Evolutionary conservation across 495 filamentous ascomycete species (phyloP), one percentile per base, ranked within the genome.

Genomic region (Penicillium pancosmium): DNA sequence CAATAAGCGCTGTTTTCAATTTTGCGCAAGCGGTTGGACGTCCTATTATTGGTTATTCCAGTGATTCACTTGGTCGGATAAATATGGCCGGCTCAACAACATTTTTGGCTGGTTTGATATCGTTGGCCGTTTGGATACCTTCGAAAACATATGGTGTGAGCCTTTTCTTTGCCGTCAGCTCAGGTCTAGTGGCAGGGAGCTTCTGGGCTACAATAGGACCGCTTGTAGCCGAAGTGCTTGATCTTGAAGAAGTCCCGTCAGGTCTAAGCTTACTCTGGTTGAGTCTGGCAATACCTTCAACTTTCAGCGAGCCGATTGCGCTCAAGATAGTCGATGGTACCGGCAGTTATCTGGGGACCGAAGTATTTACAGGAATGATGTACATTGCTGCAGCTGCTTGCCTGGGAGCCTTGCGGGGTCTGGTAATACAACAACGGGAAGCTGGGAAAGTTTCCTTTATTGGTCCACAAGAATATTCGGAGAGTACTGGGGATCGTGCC

Each of bases 71-170:
- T 52, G 89, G 90, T 0, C 76, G 87, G 31, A 70, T 91, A 43
- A 86, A 91, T 57, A 77, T 87, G 34, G 83, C 89, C 10, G 77
- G 76, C 3, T 52, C 80, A 0, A 80, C 85, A 51, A 88, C 86
- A 0, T 66, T 88, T 16, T 60, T 85, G 9, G 82, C 81, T 12
- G 85, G 83, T 4, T 33, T 91, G 7, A 72, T 82, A 9, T 79
- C 80, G 41, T 81, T 92, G 51, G 81, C 84, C 16, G 70, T 92
- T 4, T 93, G 90, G 90, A 82, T 85, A 33, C 84, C 84, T 10
- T 84, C 86, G 2, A 78, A 78, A 44, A 77, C 69, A 46, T 84
- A 81, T 41, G 83, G 83, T 1, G 77, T 86, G 4, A 71, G 87
- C 27, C 80, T 88, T 25, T 79, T 91, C 47, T 92, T 88, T 67